phyloP scores from a whole-genome alignment of 2,329 filamentous ascomycete genomes.

The Pestalotiopsis sp. region DNA sequence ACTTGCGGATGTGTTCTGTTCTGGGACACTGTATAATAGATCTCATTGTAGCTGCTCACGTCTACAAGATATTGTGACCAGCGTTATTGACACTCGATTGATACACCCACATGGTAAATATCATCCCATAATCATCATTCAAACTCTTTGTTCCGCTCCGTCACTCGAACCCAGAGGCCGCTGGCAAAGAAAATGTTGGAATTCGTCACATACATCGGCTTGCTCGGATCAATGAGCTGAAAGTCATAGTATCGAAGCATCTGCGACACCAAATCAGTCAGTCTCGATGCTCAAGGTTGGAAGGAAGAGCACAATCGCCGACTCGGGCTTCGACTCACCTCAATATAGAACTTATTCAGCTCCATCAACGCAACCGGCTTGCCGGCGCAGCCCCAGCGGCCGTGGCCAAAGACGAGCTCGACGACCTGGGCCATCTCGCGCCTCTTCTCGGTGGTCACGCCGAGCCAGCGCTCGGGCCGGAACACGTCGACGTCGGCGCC shows the following conservation, averaged over 20 bases:
- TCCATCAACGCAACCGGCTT: constrained; percentile 42
- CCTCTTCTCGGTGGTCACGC: constrained; percentile 24
- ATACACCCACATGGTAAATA: too few species aligned
- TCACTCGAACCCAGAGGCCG: constrained; percentile 6
- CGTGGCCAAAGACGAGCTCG: constrained; percentile 41
- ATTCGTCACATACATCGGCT: constrained; percentile 3
- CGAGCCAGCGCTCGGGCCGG: constrained; percentile 17
- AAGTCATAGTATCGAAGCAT: constrained; percentile 18
- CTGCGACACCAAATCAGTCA: neutral
- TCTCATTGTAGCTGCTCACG: too few species aligned
- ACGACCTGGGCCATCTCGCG: constrained; percentile 31
- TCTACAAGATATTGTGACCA: too few species aligned
- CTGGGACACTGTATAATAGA: too few species aligned
- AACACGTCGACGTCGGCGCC: constrained; percentile 16
- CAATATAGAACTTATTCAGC: constrained; percentile 41
- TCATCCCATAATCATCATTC: neutral
- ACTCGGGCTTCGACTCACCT: too few species aligned
- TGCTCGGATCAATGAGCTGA: constrained; percentile 8
- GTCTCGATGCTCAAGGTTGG: neutral
- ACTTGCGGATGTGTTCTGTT: too few species aligned
- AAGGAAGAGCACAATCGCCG: too few species aligned
- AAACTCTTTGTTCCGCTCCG: neutral
- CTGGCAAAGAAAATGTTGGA: constrained; percentile 1
- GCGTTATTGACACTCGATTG: too few species aligned
- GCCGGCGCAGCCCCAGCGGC: constrained; percentile 39